Base-by-base conservation (phyloP, 2,329 filamentous ascomycete species). In the Fusarium decemcellulare region DNA sequence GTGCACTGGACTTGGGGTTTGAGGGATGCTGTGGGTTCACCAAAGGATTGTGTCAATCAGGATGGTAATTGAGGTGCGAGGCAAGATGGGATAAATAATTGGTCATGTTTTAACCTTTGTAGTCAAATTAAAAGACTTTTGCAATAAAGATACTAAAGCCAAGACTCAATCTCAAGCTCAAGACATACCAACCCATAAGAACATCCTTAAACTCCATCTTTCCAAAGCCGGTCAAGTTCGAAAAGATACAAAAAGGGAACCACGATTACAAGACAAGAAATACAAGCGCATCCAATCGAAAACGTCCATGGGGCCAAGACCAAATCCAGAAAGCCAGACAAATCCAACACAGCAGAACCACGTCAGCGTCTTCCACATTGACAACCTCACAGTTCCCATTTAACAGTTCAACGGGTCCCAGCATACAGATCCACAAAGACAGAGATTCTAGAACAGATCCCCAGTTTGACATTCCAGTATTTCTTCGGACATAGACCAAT, bases 111-210 rank as follows among this genome's bases (percentile, higher is more conserved):
- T 18, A 52, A 59, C 55, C 37, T 53, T 67, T 70, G 43, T 53
- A 70, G 67, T 69, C 15, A 39, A 63, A 52, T 57, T 42, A 32
- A 59, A 56, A 67, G 46, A 63, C 66, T 69, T 70, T 68, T 69
- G 43, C 56, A 62, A 58, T 50, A 40, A 48, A 44, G 23, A 27
- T 34, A 62, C 18, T 54, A 43, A 44, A 53, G 43, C 18, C 48
- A 52, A 53, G 51, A 40, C 10, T n/a, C 36, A 39, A 40, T 40
- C 34, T 34, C 42, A 36, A 40, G 36, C 29, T 30, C 37, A 36
- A n/a, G 27, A 30, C 43, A 54, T 30, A 64, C 34, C 11, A 34
- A 15, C 29, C 29, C 43, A 54, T 42, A 50, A 29, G 18, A 32
- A 42, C 18, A 23, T 39, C 46, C 66, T 40, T 47, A 8, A 44